Evolutionary conservation across 164 flowering plant species (phyloP), one percentile per base, ranked within the genome.

Genomic region (Saururus chinensis): DNA sequence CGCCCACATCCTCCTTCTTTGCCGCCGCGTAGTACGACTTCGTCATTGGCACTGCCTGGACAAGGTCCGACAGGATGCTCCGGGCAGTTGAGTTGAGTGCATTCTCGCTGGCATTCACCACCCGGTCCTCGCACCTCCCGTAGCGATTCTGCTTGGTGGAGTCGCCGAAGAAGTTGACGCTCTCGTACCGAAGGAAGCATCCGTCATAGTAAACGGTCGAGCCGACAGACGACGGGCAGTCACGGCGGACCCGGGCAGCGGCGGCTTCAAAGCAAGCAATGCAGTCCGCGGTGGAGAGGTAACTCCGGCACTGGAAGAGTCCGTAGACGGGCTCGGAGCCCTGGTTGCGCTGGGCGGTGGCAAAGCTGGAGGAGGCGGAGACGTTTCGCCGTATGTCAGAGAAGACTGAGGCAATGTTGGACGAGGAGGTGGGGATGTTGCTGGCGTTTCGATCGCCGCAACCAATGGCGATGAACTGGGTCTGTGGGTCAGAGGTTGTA

Each of bases 171-270:
- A 81, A 78, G 37, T 13, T 41, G 56, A 13, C 66, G 70, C 77
- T 75, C 64, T 81, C 85, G 40, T 81, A 80, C 80, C 82, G 74
- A 64, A 82, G 68, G 66, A 74, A 79, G 68, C 83, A 79, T 9
- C 83, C 87, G 51, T 80, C 84, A 42, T 75, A 42, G 49, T 42
- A 75, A 59, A 74, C 64, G 41, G 73, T 75, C 5, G 80, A 74
- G 51, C 74, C 84, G 5, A 80, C 87, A 45, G 70, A 74, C 12
- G 73, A 77, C 2, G 25, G 8, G 1, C 79, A 74, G 73, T 82
- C 80, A 51, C 71, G 72, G n/a, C 80, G 68, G 55, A 82, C 71
- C 26, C 59, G 69, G 8, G 59, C 0, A 4, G 30, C 67, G 3
- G 86, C 82, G 4, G 60, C 59, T 19, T 66, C 48, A 61, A 68